phyloP scores from a whole-genome alignment of 2,329 filamentous ascomycete genomes.

The Dothideomycetidae sp. region DNA sequence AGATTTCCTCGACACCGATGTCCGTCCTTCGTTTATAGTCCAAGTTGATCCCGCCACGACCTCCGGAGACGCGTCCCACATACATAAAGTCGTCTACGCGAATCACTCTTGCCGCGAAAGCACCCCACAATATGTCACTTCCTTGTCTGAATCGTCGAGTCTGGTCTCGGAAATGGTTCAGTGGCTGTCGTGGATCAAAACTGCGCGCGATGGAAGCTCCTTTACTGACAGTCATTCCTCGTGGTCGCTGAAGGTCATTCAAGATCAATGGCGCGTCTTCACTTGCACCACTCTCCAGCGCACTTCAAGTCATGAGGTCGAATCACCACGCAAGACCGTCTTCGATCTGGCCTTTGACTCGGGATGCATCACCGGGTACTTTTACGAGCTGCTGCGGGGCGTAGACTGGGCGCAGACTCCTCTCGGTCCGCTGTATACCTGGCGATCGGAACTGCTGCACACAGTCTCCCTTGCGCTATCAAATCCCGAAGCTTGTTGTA shows the following conservation, averaged over 20 bases:
- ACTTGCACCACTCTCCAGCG: conserved; percentile 1
- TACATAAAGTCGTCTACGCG: background rate
- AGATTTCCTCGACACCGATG: background rate
- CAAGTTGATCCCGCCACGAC: background rate
- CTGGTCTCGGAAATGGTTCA: background rate
- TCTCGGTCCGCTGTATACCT: background rate
- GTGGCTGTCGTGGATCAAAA: background rate
- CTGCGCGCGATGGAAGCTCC: background rate
- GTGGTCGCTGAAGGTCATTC: background rate
- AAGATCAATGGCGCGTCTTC: conserved; percentile 6
- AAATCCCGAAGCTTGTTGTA: background rate
- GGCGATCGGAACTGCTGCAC: background rate
- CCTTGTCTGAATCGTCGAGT: background rate
- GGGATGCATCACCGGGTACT: background rate
- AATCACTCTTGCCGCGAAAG: background rate
- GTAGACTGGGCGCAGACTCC: background rate
- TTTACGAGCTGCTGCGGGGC: background rate
- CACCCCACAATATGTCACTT: background rate
- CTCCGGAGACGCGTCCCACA: background rate
- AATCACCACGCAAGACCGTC: no score
- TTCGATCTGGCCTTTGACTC: background rate
- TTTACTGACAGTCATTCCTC: background rate
- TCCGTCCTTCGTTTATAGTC: background rate
- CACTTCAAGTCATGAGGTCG: no score
- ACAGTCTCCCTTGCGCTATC: conserved; percentile 1